Evolutionary conservation across 2,329 filamentous ascomycete genomes (phyloP), one percentile per base, ranked within the genome.

Genomic region (Clarireedia homoeocarpa): DNA sequence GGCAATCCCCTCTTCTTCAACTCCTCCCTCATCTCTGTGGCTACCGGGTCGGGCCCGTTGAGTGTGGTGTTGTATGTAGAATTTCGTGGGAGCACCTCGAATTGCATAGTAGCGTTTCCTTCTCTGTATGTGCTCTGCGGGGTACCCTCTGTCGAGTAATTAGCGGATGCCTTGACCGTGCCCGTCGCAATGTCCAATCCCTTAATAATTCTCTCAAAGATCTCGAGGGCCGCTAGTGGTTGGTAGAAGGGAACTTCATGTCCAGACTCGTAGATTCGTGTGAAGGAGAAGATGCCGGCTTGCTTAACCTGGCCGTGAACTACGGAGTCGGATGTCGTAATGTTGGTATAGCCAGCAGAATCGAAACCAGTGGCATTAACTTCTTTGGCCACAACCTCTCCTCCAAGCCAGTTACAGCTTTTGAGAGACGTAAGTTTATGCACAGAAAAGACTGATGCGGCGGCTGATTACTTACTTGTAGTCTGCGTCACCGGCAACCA

Each of bases 271-370:
- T 83, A 86, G 51, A 87, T 75, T 9, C 84, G 76, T 38, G 79
- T 80, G 66, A 87, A 87, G 26, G 77, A 81, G 58, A 87, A 79
- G 62, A 88, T 89, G 7, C 84, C 87, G 61, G 81, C 86, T 71
- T 92, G 88, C 12, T 88, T 81, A 0, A 89, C 87, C 59, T 82
- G 79, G 6, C 88, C 89, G 58, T 82, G 80, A 68, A 85, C 84
- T 69, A 80, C 69, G 9, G 76, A 75, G 47, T 78, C 78, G 65
- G 88, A 86, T 23, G 88, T 83, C 4, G 81, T 72, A 59, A 94
- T 81, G 23, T 85, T 81, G 0, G 80, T 78, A 67, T 91, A 94
- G 1, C 87, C 88, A 0, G 89, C 84, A 67, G 63, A 27, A 62
- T 62, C 10, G 70, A 81, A 76, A 0, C 88, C 72, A 1, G 67